Base-by-base conservation (phyloP, 106 monocot species). In the Dendrobium chrysotoxum region DNA sequence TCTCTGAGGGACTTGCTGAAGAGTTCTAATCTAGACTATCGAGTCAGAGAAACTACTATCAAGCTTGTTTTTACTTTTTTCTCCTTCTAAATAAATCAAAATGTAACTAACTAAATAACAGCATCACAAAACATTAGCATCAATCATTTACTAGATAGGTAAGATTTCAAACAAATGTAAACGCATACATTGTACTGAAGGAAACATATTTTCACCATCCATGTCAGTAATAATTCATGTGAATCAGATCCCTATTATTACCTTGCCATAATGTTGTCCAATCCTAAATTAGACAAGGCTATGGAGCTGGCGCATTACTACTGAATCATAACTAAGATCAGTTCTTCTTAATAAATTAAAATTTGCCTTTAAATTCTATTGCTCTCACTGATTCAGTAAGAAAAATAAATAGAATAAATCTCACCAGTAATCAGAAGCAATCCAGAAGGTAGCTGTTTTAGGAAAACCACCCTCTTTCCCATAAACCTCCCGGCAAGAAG, bases 401-500 rank as follows among this genome's bases (percentile, higher is more conserved):
- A 1, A 65, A 65, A 21, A 64, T 7, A 12, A 26, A 65, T 8
- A 65, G 26, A 26, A 1, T 7, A 31, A 70, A 74, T 39, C 73
- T 81, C 21, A 82, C 82, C 77, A n/a, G 82, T 77, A 15, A 82
- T 61, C 30, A 82, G 82, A 53, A 82, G 82, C 77, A 80, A 76
- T 18, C 80, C 80, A 53, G 71, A 85, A 4, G 85, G 77, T 7
- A 85, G 28, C 77, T 85, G 85, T 54, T 81, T 85, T 53, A 85
- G 28, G 71, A 81, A 85, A 53, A 85, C 85, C 11, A 81, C 87
- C 81, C 87, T 84, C 70, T 81, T 87, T 58, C 87, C 87, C 87
- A 84, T 87, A 40, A 84, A 87, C 81, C 87, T 87, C 67, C 87
- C 87, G 4, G 84, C 87, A 41, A 87, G 81, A 57, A 87, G 72